phyloP scores from a whole-genome alignment of 495 filamentous ascomycete genomes.

The Immersiella caudata region DNA sequence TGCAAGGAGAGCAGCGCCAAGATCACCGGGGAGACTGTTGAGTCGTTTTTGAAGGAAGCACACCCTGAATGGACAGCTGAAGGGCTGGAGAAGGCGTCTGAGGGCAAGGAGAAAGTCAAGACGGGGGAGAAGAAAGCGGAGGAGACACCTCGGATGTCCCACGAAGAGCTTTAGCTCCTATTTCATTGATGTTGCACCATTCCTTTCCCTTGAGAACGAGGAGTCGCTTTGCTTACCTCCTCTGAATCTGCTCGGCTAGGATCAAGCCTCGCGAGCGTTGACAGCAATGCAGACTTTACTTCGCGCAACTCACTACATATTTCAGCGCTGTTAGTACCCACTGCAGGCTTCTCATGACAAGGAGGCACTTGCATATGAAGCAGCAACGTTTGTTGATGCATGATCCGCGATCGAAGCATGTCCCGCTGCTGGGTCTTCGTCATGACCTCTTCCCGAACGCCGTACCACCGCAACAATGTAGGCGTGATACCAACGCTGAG shows the following conservation, averaged over 20 bases:
- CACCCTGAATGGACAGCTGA: not conserved
- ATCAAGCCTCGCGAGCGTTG: too few species aligned
- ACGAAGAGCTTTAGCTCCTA: not conserved
- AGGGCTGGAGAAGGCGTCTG: not conserved
- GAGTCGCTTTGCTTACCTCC: too few species aligned
- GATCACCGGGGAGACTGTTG: not conserved
- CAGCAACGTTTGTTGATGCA: slow-evolving; percentile 2
- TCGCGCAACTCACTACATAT: too few species aligned
- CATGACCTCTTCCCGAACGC: slow-evolving; percentile 2
- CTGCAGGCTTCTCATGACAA: not conserved
- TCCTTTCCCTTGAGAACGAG: not conserved
- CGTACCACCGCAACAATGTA: not conserved
- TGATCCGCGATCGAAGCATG: not conserved
- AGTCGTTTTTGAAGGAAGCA: not conserved
- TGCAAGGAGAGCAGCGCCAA: not conserved
- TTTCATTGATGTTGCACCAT: not conserved
- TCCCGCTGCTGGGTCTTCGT: not conserved
- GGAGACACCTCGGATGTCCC: not conserved
- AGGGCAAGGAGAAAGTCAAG: not conserved
- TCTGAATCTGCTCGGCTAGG: too few species aligned
- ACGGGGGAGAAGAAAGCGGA: not conserved
- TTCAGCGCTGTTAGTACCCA: too few species aligned
- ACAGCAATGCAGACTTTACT: too few species aligned
- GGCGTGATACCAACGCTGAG: not conserved
- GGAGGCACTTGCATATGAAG: not conserved